These are phyloP conservation scores for Aspergillus quadricinctus DNA, from an alignment of 2,329 filamentous ascomycete genomes.

Conservation along the genomic window DNA sequence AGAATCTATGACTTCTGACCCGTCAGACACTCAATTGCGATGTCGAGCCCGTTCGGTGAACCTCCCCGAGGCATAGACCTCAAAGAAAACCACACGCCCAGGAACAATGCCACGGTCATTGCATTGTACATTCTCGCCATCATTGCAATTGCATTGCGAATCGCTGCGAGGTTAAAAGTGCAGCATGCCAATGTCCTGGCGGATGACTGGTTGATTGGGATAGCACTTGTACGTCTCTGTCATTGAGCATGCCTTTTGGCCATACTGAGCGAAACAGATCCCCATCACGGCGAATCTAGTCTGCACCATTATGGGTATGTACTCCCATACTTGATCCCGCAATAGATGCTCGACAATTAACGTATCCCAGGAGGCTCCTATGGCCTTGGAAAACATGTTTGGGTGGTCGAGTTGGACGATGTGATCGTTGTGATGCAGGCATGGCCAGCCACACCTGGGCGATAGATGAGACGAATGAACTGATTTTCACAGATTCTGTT, in stretches of 20 bases:
- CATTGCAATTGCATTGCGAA: neutral
- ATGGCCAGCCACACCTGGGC: neutral
- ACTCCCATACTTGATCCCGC: no score
- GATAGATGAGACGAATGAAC: neutral
- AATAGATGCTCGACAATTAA: neutral
- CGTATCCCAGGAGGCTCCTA: conserved; percentile 5
- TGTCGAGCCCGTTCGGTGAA: neutral
- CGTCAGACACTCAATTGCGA: neutral
- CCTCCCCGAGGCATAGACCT: conserved; percentile 1
- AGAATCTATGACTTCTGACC: no score
- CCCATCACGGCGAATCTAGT: neutral
- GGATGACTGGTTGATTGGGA: conserved; percentile 4
- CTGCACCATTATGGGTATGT: conserved; percentile 8
- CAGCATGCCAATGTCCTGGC: neutral
- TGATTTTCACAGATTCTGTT: conserved; percentile 8
- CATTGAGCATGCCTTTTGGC: neutral
- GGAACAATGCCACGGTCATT: conserved; percentile 3
- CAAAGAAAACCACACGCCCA: neutral
- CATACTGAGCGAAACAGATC: neutral
- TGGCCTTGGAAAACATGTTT: conserved; percentile 15
- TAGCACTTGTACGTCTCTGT: conserved; percentile 1
- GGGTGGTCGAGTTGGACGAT: conserved; percentile 10
- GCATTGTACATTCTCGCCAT: neutral
- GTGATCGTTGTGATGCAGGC: conserved; percentile 10
- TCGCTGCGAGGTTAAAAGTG: neutral